Evolutionary conservation across 306 rosid species (phyloP), one percentile per base, ranked within the genome.

Genomic region (Cucumis melo): DNA sequence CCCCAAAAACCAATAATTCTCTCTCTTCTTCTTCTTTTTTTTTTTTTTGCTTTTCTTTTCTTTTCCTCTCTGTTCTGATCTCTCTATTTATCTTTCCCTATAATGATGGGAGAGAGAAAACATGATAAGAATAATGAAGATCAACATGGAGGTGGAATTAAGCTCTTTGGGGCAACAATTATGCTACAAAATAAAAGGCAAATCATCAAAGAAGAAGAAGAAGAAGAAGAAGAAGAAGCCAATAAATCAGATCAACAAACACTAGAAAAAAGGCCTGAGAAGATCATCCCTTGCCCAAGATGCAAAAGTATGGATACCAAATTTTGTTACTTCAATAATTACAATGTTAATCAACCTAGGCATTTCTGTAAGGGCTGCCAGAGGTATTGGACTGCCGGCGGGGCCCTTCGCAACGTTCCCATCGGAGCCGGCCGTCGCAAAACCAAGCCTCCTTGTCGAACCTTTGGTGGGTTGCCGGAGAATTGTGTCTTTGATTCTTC

Each of bases 261-360:
- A 19, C 76, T 51, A 68, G 86, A 72, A 73, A 88, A 87, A 76
- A 91, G 83, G 83, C 81, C 88, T n/a, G 97, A 90, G 3, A 89
- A 91, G 89, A 91, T 86, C 78, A 81, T 91, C 66, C 62, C 91
- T 0, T 93, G 98, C 39, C 98, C 98, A 0, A 89, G 98, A 82
- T 93, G 98, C 89, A 90, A 93, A 79, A 93, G 98, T 86, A 79
- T 83, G 88, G 97, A 93, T 77, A 93, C 98, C n/a, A 93, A 93
- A 73, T 93, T 93, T 79, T 93, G 98, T 66, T 93, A 93, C 79
- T 93, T 93, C 86, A 93, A 93, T 39, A 93, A 93, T 75, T 93
- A 93, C 83, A 93, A 93, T 81, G 96, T 93, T 27, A 93, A 93
- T 75, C 98, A 93, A 81, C 98, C 98, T 4, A 85, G 98, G 29